These are phyloP conservation scores for Alternaria consortialis DNA, from an alignment of 2,329 filamentous ascomycete genomes.

Conservation along the genomic window DNA sequence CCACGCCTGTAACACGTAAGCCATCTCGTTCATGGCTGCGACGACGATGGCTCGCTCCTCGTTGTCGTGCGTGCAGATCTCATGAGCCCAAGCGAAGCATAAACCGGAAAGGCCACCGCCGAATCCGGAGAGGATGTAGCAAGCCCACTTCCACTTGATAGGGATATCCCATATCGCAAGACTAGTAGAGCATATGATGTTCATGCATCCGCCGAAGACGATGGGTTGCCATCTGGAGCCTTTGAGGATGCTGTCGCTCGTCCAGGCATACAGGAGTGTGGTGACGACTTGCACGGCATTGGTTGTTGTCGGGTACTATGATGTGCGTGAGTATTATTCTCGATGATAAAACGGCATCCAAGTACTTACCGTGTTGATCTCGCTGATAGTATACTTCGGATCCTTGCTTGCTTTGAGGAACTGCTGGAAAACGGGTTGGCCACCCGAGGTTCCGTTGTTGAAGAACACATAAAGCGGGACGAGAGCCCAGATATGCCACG, in stretches of 20 bases:
- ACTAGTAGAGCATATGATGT: slow-evolving; percentile 29
- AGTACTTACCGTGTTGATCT: slow-evolving; percentile 25
- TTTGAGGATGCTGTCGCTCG: slow-evolving; percentile 28
- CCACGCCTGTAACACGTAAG: slow-evolving; percentile 75
- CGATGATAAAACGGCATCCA: too few relatives aligned
- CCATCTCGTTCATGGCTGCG: slow-evolving; percentile 73
- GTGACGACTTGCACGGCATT: slow-evolving; percentile 35
- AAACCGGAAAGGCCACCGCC: slow-evolving; percentile 60
- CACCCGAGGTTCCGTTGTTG: slow-evolving; percentile 7
- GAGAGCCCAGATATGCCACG: slow-evolving; percentile 27
- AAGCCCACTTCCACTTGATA: slow-evolving; percentile 68
- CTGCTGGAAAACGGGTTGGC: slow-evolving; percentile 21
- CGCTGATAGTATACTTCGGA: slow-evolving; percentile 21
- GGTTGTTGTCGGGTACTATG: slow-evolving; percentile 30
- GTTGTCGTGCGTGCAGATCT: slow-evolving; percentile 65
- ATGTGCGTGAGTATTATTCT: background rate
- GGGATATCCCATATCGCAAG: slow-evolving; percentile 21
- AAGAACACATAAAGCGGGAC: slow-evolving; percentile 12
- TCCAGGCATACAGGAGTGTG: slow-evolving; percentile 29
- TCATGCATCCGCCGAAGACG: slow-evolving; percentile 29
- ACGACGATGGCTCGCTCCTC: slow-evolving; percentile 74
- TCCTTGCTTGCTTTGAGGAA: slow-evolving; percentile 29
- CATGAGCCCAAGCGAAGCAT: slow-evolving; percentile 64
- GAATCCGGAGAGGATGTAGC: slow-evolving; percentile 64
- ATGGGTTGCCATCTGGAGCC: slow-evolving; percentile 32